Evolutionary conservation across 2,329 filamentous ascomycete species (phyloP).

Genomic region (Arthroderma sp.): DNA sequence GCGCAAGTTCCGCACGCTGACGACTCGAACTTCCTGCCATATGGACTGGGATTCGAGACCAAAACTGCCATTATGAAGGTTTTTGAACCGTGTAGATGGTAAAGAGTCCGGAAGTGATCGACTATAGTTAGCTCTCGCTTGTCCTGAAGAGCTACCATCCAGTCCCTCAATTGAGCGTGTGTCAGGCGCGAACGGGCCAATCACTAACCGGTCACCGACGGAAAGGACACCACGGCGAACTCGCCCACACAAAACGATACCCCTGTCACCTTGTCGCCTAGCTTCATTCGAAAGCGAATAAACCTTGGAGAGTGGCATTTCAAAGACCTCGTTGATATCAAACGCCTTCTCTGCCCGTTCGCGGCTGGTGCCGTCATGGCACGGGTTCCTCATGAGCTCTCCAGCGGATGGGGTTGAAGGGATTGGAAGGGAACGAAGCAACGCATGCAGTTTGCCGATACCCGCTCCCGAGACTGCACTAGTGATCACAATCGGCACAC

Average conservation of each 20-base stretch:
- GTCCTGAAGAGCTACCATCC: constrained; percentile 11
- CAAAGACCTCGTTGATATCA: constrained; percentile 84
- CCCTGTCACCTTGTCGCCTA: constrained; percentile 35
- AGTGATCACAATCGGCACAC: constrained; percentile 75
- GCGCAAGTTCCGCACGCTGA: constrained; percentile 77
- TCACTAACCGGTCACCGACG: constrained; percentile 61
- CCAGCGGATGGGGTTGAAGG: constrained; percentile 23
- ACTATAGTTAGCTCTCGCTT: constrained; percentile 16
- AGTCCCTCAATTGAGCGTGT: constrained; percentile 25
- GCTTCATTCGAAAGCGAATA: constrained; percentile 29
- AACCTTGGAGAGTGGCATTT: constrained; percentile 51
- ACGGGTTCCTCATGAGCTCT: neutral
- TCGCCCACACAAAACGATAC: constrained; percentile 72
- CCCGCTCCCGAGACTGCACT: constrained; percentile 77
- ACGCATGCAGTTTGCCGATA: constrained; percentile 66
- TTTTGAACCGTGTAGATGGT: constrained; percentile 20
- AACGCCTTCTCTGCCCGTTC: constrained; percentile 36
- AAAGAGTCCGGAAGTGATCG: constrained; percentile 22
- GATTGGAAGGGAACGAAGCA: constrained; percentile 63
- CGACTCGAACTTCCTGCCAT: constrained; percentile 69
- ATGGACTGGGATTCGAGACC: constrained; percentile 46
- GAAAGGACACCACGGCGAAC: constrained; percentile 65
- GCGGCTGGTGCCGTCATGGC: neutral
- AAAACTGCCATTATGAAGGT: constrained; percentile 26
- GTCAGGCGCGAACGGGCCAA: constrained; percentile 56